Evolutionary conservation across 1,284 basidiomycete genomes (phyloP), one percentile per base, ranked within the genome.

Genomic region (Ustilago loliicola): DNA sequence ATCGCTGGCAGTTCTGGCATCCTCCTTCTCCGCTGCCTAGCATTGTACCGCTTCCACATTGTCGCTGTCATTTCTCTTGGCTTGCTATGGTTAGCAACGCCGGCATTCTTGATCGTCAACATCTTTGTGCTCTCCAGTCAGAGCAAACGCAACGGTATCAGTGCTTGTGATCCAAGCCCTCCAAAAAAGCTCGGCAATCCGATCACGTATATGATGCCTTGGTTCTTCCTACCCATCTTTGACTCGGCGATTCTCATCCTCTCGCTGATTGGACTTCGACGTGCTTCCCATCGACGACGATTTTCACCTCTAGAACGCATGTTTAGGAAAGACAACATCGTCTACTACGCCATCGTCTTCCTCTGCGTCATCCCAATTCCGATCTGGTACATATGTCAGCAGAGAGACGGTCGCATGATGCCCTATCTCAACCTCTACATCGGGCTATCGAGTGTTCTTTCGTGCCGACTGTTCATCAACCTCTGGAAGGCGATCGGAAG

Each of bases 401-500:
- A 66, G 21, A 56, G 56, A 27, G 76, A 78, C 27, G 76, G 76
- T 7, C 42, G 71, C 21, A 73, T 78, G 71, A 70, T 69, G 76
- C 71, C 76, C 17, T 78, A 78, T 23, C 71, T 73, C 65, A 78
- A 74, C 30, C 55, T 78, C 4, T 74, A 78, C 71, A 68, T 78
- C n/a, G 71, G 64, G 6, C 47, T 78, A 0, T 73, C 76, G 36
- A 78, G 76, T 53, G 64, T 74, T 42, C 36, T 78, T 15, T 78
- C 76, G 9, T 78, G 76, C 27, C 60, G 76, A 9, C 58, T 78
- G 45, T 78, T 78, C 23, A 74, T 78, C 67, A 78, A 78, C 36
- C 50, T 78, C 15, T 78, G 76, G 76, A 78, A 78, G 61, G 76
- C 76, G 17, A 78, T 78, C 29, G 76, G 76, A 5, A 63, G 71